Evolutionary conservation across 1,284 basidiomycete species (phyloP).

Genomic region (Trametes sp.): DNA sequence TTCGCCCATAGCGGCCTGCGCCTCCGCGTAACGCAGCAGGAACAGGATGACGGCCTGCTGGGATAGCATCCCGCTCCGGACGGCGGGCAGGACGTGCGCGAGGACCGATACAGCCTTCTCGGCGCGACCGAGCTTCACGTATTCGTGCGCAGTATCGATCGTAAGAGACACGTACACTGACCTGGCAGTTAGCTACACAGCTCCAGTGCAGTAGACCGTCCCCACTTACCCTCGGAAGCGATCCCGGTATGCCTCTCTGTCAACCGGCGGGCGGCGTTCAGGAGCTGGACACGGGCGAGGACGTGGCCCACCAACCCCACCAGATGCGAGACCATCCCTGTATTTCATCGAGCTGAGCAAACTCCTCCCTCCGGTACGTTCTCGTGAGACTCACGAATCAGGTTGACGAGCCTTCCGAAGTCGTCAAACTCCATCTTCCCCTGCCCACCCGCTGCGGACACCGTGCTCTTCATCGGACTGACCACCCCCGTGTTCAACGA

Average conservation of each 20-base stretch:
- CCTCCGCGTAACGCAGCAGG: conserved; percentile 71
- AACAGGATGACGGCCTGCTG: conserved; percentile 62
- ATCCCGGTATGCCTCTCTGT: conserved; percentile 36
- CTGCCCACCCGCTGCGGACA: conserved; percentile 19
- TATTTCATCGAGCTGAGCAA: conserved; percentile 8
- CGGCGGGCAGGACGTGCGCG: conserved; percentile 56
- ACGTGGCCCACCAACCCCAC: conserved; percentile 68
- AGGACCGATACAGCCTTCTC: conserved; percentile 73
- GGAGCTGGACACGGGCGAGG: conserved; percentile 52
- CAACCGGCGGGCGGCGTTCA: conserved; percentile 39
- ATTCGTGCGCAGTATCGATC: conserved; percentile 78
- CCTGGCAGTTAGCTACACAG: not conserved
- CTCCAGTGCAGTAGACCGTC: not conserved
- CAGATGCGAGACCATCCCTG: conserved; percentile 70
- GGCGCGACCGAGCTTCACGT: conserved; percentile 77
- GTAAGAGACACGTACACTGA: conserved; percentile 74
- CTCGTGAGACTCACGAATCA: conserved; percentile 52
- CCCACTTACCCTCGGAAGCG: conserved; percentile 59
- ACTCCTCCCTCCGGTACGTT: not conserved
- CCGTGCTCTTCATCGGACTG: conserved; percentile 31
- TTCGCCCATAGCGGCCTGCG: conserved; percentile 69
- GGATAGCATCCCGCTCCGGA: conserved; percentile 52
- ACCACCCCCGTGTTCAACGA: conserved; percentile 44
- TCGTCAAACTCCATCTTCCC: conserved; percentile 52
- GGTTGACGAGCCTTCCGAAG: conserved; percentile 52